Evolutionary conservation across 2,329 filamentous ascomycete species (phyloP).

Genomic region (Trichoderma arundinaceum): DNA sequence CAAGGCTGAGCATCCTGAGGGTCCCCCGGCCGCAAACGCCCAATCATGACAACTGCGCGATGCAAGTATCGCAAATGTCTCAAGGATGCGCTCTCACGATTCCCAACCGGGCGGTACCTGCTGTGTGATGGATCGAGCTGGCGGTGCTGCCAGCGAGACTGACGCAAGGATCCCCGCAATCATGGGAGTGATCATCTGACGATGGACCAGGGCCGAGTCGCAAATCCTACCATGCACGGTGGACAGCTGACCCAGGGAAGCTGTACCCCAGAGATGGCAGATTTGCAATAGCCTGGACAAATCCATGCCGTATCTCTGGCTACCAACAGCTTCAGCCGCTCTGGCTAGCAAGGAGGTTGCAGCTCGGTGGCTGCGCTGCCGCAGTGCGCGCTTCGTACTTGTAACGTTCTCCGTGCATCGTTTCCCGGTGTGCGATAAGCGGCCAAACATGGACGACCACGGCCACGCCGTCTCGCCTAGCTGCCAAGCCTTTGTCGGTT

Average conservation of each 20-base stretch:
- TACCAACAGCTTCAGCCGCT: conserved; percentile 5
- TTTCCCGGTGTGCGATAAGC: conserved; percentile 20
- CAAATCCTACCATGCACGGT: conserved; percentile 28
- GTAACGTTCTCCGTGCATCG: not conserved
- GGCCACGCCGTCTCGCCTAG: conserved; percentile 13
- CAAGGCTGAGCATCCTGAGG: conserved; percentile 19
- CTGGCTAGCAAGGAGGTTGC: conserved; percentile 20
- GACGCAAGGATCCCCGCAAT: conserved; percentile 30
- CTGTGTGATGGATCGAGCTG: conserved; percentile 15
- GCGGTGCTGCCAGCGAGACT: not conserved
- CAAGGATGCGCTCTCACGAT: not conserved
- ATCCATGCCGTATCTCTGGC: conserved; percentile 20
- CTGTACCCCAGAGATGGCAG: conserved; percentile 23
- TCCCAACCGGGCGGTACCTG: conserved; percentile 12
- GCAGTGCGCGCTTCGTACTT: too few relatives aligned
- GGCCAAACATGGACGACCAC: not conserved
- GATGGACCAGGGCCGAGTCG: conserved; percentile 20
- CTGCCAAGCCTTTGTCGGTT: conserved; percentile 2
- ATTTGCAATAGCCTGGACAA: conserved; percentile 4
- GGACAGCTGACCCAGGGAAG: conserved; percentile 24
- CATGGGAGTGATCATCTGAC: conserved; percentile 27
- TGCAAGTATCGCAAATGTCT: conserved; percentile 5
- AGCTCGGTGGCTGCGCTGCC: not conserved
- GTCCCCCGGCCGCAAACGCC: not conserved
- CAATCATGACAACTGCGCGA: not conserved